Conservation (phyloP, 495 filamentous ascomycete genomes). For the Podospora bellae-mahoneyi region DNA sequence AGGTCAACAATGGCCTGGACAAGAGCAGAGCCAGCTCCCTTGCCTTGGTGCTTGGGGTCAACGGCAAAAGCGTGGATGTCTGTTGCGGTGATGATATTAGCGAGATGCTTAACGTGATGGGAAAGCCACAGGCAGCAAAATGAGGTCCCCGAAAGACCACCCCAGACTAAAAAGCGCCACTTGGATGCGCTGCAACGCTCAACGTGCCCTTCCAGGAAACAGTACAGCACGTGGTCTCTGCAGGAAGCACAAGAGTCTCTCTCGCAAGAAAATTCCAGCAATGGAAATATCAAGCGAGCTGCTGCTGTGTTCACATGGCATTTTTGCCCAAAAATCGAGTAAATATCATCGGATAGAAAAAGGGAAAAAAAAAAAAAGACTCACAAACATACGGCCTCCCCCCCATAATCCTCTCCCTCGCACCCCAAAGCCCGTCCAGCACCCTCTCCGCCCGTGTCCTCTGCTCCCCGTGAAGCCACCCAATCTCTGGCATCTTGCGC, state of each 20-base stretch:
- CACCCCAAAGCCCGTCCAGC: constrained; percentile 31
- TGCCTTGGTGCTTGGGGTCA: constrained; percentile 38
- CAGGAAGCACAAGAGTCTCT: background rate
- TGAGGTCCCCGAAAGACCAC: background rate
- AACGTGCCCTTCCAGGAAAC: background rate
- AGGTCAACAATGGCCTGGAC: constrained; percentile 40
- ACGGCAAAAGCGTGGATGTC: constrained; percentile 34
- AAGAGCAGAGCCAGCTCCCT: constrained; percentile 40
- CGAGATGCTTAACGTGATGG: background rate
- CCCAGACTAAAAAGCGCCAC: background rate
- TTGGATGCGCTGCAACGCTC: background rate
- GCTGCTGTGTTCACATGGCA: background rate
- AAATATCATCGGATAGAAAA: background rate
- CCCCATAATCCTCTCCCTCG: constrained; percentile 33
- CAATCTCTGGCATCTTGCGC: constrained; percentile 27
- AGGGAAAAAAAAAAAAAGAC: constrained; percentile 10
- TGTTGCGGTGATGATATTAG: constrained; percentile 6
- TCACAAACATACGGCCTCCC: constrained; percentile 31
- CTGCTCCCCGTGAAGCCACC: constrained; percentile 35
- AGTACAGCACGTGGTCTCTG: background rate
- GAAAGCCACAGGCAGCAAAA: background rate
- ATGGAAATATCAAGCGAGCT: background rate
- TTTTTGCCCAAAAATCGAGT: background rate
- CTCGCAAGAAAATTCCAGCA: background rate
- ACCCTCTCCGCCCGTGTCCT: constrained; percentile 30